Evolutionary conservation across 2,329 filamentous ascomycete species (phyloP).

Genomic region (Aspergillus hiratsukae): DNA sequence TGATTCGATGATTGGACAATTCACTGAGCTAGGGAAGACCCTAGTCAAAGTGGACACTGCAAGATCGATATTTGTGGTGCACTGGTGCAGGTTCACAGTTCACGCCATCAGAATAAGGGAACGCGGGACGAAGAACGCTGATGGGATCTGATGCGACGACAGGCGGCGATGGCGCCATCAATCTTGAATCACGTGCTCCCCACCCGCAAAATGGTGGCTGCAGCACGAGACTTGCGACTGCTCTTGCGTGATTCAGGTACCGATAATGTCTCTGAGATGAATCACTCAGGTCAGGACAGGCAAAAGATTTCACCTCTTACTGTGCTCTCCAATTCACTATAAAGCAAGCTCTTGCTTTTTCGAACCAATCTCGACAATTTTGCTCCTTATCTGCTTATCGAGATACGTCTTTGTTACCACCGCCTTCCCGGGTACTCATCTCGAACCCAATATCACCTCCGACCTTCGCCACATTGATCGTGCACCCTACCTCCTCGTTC

Average conservation of each 20-base stretch:
- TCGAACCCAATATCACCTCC: background rate
- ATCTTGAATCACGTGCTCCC: slow-evolving; percentile 14
- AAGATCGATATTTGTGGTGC: background rate
- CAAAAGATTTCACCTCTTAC: no score
- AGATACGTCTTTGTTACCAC: background rate
- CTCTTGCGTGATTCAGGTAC: slow-evolving; percentile 17
- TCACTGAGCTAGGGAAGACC: background rate
- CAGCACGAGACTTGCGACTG: slow-evolving; percentile 11
- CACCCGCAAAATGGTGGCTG: background rate
- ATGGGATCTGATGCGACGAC: slow-evolving; percentile 11
- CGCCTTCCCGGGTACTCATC: background rate
- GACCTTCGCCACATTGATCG: background rate
- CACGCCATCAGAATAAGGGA: background rate
- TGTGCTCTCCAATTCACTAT: background rate
- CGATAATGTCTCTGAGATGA: background rate
- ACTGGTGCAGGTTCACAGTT: no score
- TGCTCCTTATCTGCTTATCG: background rate
- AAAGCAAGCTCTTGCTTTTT: background rate
- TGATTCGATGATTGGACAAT: background rate
- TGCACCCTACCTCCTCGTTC: background rate
- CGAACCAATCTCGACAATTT: background rate
- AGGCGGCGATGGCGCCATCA: slow-evolving; percentile 17
- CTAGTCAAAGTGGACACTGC: background rate
- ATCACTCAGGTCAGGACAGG: background rate
- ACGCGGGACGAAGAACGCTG: background rate